These are phyloP conservation scores for Alternaria metachromatica DNA, from an alignment of 2,329 filamentous ascomycete genomes.

Conservation along the genomic window DNA sequence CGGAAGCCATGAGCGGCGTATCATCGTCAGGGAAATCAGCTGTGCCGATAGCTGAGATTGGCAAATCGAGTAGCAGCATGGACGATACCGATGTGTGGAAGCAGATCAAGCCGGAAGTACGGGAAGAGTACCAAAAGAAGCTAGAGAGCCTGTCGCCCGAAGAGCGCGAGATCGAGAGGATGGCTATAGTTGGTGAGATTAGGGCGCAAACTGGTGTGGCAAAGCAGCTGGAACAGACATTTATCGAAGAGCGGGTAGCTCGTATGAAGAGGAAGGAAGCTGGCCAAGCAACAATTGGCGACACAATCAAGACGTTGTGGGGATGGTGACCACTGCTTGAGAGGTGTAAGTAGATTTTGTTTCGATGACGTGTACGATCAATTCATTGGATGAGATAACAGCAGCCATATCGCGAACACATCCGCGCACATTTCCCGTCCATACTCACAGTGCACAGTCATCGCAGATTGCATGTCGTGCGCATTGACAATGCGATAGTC, in stretches of 20 bases:
- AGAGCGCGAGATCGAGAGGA: constrained; percentile 44
- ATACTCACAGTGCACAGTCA: not conserved
- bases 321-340: constrained; percentile 37
- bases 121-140: constrained; percentile 42
- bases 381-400: not conserved
- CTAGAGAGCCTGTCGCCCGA: constrained; percentile 36
- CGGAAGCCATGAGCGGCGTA: constrained; percentile 31
- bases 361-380: constrained; percentile 13
- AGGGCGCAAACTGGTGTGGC: constrained; percentile 37
- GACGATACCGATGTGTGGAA: constrained; percentile 38
- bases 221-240: constrained; percentile 42
- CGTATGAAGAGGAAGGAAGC: constrained; percentile 45
- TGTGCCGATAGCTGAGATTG: constrained; percentile 6
- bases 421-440: not conserved
- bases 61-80: not conserved
- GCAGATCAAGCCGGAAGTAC: constrained; percentile 38
- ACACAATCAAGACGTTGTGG: constrained; percentile 48
- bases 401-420: not conserved
- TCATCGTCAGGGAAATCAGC: constrained; percentile 10
- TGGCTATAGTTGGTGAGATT: constrained; percentile 45
- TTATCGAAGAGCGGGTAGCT: constrained; percentile 44
- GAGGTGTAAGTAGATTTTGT: constrained; percentile 2
- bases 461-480: not conserved
- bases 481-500: not conserved
- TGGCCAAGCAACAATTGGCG: constrained; percentile 47